A percentile compares a stretch with the other conserved stretches of the same genome.
phyloP scores from a whole-genome alignment of 2,329 filamentous ascomycete species.

The Dactylellina haptotyla region DNA sequence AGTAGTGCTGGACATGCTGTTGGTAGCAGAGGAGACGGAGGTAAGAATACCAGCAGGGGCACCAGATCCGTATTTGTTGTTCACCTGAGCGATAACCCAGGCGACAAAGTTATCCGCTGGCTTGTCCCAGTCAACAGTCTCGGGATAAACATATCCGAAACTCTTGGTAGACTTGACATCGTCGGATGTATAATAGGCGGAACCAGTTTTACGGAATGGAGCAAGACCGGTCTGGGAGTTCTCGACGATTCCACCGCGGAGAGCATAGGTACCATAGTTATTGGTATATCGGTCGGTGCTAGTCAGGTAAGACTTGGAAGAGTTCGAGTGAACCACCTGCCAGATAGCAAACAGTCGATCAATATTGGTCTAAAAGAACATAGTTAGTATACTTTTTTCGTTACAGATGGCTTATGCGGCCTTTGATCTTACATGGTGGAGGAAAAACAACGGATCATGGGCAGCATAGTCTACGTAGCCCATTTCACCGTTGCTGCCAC shows the following conservation, averaged over 20 bases:
- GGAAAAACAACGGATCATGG: slow-evolving; percentile 80
- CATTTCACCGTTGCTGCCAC: slow-evolving; percentile 58
- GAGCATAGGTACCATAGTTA: slow-evolving; percentile 40
- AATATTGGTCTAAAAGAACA: slow-evolving; percentile 66
- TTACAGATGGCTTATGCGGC: not conserved
- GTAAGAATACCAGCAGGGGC: slow-evolving; percentile 45
- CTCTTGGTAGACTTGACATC: slow-evolving; percentile 62
- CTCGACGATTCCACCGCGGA: slow-evolving; percentile 26
- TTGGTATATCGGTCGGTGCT: not conserved
- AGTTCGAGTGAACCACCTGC: slow-evolving; percentile 74
- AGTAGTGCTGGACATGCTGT: slow-evolving; percentile 43
- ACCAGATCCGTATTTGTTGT: slow-evolving; percentile 21
- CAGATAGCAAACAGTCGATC: slow-evolving; percentile 80
- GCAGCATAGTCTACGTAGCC: slow-evolving; percentile 76
- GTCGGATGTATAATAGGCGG: slow-evolving; percentile 54
- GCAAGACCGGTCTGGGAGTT: slow-evolving; percentile 54
- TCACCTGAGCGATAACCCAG: slow-evolving; percentile 38
- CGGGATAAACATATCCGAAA: slow-evolving; percentile 80
- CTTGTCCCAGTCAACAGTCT: slow-evolving; percentile 64
- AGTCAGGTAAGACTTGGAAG: slow-evolving; percentile 14
- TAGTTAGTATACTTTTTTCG: not conserved
- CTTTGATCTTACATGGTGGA: slow-evolving; percentile 69
- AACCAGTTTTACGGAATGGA: slow-evolving; percentile 55
- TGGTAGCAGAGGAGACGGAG: slow-evolving; percentile 42
- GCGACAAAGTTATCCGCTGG: slow-evolving; percentile 16